These are phyloP conservation scores for Lactarius akahatsu DNA, from an alignment of 768 basidiomycete genomes.

Conservation along the genomic window DNA sequence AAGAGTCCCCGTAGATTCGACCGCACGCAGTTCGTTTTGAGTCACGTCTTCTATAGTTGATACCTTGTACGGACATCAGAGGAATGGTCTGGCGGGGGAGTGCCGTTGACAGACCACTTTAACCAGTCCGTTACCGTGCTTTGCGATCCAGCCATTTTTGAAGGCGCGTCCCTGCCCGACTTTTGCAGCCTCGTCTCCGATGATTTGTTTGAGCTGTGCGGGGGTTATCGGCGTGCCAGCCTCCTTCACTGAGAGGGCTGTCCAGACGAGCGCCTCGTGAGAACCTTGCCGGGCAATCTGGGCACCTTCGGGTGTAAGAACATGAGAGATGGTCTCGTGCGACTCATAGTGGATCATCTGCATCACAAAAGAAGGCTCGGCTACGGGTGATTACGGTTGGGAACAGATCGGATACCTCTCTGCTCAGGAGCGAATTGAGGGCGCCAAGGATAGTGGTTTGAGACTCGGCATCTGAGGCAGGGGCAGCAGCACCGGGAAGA, in stretches of 20 bases:
- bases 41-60: conserved; percentile 70
- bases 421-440: conserved; percentile 70
- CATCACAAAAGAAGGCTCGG: conserved; percentile 16
- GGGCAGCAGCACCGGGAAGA: conserved; percentile 59
- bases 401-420: conserved; percentile 19
- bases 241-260: conserved; percentile 70
- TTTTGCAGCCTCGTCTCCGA: conserved; percentile 89
- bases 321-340: conserved; percentile 72
- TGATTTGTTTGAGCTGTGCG: conserved; percentile 64
- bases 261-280: conserved; percentile 95
- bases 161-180: conserved; percentile 95
- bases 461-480: conserved; percentile 65
- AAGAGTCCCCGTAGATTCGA: conserved; percentile 70
- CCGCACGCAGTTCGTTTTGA: conserved; percentile 67
- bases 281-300: conserved; percentile 81
- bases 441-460: conserved; percentile 87
- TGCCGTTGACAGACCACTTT: conserved; percentile 63
- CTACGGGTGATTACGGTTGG: conserved; percentile 10
- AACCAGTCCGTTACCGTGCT: conserved; percentile 85
- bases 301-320: conserved; percentile 77
- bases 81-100: conserved; percentile 10
- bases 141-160: conserved; percentile 95
- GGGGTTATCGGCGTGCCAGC: conserved; percentile 63
- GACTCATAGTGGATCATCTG: conserved; percentile 85
- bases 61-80: conserved; percentile 46